Base-by-base conservation (phyloP, 1,139 yeast species). In the Yamadazyma buinensis region DNA sequence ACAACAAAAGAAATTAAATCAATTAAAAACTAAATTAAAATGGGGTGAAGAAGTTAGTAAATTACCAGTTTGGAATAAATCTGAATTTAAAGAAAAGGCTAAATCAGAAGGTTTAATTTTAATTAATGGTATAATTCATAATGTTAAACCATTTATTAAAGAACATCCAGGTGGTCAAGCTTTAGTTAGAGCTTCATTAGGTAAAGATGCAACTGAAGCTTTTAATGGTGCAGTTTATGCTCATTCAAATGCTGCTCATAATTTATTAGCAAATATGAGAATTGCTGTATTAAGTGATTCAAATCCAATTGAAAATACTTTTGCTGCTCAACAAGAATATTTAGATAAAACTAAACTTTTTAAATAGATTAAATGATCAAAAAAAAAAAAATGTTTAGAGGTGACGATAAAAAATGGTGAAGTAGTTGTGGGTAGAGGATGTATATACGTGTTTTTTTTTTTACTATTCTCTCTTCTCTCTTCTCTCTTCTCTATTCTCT, bases 151-250 rank as follows among this genome's bases (percentile, higher is more conserved):
- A 32, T 92, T 90, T 60, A 76, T 92, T 51, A 82, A 83, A 50
- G 88, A 85, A 55, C 99, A 92, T 64, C 99, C 99, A 42, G 99
- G 99, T 75, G 99, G 99, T 49, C 83, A 80, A 59, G 87, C 95
- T 34, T 75, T 92, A 49, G 71, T 92, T 46, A 73, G 78, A 56
- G 84, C 95, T 26, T 88, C 96, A 8, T 69, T 84, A 46, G 97
- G 97, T 55, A 90, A 87, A 65, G 98, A 92, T 61, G 97, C 96
- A 33, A 88, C 97, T 26, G 85, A 86, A 53, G 97, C 95, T 3
- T 92, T 92, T 75, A 88, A 88, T 59, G 98, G 98, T 54, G 97
- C 96, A 54, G 98, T 92, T 29, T 92, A 92, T 61, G 82, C 86
- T 35, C 98, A 92, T 65, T 86, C 97, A 30, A 92, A 90, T 55